phyloP scores from a whole-genome alignment of 192 early-diverging fungal genomes.

The Rhizophagus prolifer region DNA sequence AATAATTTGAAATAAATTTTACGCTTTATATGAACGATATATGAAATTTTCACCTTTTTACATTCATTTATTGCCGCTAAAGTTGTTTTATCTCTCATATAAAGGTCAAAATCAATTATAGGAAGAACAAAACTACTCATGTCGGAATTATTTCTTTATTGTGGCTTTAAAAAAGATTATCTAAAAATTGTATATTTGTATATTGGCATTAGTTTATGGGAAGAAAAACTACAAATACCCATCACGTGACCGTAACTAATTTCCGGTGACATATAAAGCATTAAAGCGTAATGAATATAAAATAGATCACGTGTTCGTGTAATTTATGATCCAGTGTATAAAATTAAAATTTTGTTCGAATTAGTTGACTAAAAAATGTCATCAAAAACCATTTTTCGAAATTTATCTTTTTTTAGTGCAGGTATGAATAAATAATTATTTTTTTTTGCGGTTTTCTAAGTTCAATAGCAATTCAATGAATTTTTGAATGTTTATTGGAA shows the following conservation, averaged over 20 bases:
- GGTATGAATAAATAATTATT: neutral
- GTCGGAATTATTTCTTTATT: neutral
- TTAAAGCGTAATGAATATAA: too few relatives aligned
- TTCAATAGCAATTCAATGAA: neutral
- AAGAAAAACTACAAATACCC: too few relatives aligned
- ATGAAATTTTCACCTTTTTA: constrained; percentile 41
- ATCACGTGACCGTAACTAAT: too few relatives aligned
- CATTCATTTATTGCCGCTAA: constrained; percentile 54
- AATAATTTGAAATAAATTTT: neutral
- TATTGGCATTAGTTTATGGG: too few relatives aligned
- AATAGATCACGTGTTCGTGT: too few relatives aligned
- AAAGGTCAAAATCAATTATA: constrained; percentile 56
- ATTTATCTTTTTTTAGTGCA: neutral
- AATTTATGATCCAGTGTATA: too few relatives aligned
- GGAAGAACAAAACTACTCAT: neutral
- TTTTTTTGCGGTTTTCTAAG: neutral
- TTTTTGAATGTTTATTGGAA: neutral
- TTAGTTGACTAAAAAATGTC: neutral
- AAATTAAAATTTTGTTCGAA: too few relatives aligned
- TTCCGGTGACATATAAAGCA: too few relatives aligned
- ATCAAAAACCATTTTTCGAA: neutral
- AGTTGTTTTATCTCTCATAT: constrained; percentile 53
- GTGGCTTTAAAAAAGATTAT: too few relatives aligned
- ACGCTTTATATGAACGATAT: neutral
- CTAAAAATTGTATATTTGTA: too few relatives aligned